A percentile compares a stretch with the other conserved stretches of the same genome.
Conservation (phyloP, 306 rosid species). For the Cucumis melo region DNA sequence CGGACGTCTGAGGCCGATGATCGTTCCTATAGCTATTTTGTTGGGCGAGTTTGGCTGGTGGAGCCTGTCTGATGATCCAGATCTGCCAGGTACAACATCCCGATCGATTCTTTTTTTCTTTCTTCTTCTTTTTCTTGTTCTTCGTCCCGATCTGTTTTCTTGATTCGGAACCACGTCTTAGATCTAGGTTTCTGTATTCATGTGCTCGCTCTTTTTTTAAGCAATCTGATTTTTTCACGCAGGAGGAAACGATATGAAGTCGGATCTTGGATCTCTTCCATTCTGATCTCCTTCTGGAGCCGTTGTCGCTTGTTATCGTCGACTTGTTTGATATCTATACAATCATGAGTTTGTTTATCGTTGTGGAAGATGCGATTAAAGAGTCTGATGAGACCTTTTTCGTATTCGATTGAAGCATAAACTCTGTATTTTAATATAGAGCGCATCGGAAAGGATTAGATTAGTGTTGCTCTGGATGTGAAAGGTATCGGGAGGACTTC, state of each 20-base stretch:
- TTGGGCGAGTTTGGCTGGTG: not conserved
- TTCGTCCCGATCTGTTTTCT: too few relatives aligned
- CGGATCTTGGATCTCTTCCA: not conserved
- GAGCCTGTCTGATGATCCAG: not conserved
- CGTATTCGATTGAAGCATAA: not conserved
- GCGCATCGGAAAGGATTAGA: not conserved
- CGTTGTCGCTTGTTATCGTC: not conserved
- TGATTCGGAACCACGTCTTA: not conserved
- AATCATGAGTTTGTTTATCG: not conserved
- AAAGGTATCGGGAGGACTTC: not conserved
- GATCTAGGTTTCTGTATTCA: not conserved
- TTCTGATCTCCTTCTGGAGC: not conserved
- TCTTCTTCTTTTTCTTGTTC: too few relatives aligned
- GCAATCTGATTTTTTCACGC: not conserved
- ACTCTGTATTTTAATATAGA: not conserved
- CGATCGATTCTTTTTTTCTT: not conserved
- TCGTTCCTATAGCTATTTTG: not conserved
- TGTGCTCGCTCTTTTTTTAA: not conserved
- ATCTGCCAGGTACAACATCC: not conserved
- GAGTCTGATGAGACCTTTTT: not conserved
- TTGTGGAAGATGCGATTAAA: not conserved
- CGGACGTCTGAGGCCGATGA: not conserved
- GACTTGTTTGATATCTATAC: not conserved
- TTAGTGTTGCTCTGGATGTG: conserved; percentile 8
- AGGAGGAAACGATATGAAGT: not conserved